Conservation (phyloP, 208 protist genomes). For the Leishmania arabica region DNA sequence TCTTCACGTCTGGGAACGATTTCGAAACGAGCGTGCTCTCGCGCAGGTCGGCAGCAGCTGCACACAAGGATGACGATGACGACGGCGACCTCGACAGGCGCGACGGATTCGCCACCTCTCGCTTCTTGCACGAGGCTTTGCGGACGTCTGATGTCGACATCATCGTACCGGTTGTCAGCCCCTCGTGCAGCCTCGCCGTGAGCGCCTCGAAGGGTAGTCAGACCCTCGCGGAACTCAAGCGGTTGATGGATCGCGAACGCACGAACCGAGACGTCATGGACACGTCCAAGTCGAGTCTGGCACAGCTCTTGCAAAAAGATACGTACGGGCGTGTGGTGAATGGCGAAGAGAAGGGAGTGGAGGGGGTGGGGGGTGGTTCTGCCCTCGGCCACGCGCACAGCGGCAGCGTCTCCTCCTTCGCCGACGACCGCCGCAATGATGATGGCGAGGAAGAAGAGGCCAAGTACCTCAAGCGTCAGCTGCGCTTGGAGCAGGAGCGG, state of each 20-base stretch:
- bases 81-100: slow-evolving; percentile 9
- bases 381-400: neutral
- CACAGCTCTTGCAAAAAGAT: slow-evolving; percentile 60
- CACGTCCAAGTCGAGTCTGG: slow-evolving; percentile 68
- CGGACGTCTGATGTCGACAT: slow-evolving; percentile 56
- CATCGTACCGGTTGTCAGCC: slow-evolving; percentile 72
- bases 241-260: slow-evolving; percentile 62
- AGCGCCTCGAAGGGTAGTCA: slow-evolving; percentile 61
- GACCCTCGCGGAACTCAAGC: slow-evolving; percentile 46
- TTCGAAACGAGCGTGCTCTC: slow-evolving; percentile 38
- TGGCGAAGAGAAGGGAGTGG: slow-evolving; percentile 21
- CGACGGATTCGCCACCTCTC: neutral
- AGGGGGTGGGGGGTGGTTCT: neutral
- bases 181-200: slow-evolving; percentile 47
- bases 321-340: slow-evolving; percentile 16
- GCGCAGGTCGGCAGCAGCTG: no score
- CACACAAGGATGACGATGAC: slow-evolving; percentile 11
- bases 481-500: slow-evolving; percentile 29
- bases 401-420: neutral
- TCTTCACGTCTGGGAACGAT: slow-evolving; percentile 71
- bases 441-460: slow-evolving; percentile 22
- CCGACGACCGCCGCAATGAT: neutral
- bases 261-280: slow-evolving; percentile 67
- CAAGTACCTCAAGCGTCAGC: slow-evolving; percentile 23
- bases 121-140: slow-evolving; percentile 21